These are phyloP conservation scores for Aspergillus pseudoterreus DNA, from an alignment of 2,329 filamentous ascomycete genomes.

Conservation along the genomic window DNA sequence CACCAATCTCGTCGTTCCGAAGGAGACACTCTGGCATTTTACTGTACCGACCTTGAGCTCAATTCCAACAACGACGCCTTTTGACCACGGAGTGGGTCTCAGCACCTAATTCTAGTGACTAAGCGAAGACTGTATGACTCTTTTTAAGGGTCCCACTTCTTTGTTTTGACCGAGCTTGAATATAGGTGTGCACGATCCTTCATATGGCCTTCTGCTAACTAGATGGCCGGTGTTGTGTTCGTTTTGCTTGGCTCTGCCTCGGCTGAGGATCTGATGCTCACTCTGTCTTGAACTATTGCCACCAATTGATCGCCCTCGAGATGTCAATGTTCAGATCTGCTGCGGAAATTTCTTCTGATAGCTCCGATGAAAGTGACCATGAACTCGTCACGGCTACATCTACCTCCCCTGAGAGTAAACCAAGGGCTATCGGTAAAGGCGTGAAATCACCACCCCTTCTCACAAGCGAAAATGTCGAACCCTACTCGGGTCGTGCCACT, in stretches of 20 bases:
- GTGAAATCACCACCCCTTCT: constrained; percentile 2
- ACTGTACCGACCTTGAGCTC: not conserved
- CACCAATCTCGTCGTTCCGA: not conserved
- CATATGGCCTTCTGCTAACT: constrained; percentile 1
- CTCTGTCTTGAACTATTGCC: not conserved
- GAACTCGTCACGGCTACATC: constrained; percentile 7
- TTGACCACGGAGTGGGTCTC: too few relatives aligned
- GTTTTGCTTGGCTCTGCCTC: not conserved
- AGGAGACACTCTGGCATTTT: not conserved
- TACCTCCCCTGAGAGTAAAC: not conserved
- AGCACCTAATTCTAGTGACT: too few relatives aligned
- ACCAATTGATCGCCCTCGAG: constrained; percentile 5
- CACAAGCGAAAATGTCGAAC: constrained; percentile 2
- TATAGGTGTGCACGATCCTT: not conserved
- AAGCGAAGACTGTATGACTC: not conserved
- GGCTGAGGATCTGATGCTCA: not conserved
- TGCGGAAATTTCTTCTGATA: constrained; percentile 34
- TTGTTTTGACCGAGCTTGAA: not conserved
- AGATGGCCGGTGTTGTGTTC: constrained; percentile 2
- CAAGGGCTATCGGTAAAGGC: constrained; percentile 4
- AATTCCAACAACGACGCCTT: too few relatives aligned
- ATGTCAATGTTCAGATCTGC: constrained; percentile 42
- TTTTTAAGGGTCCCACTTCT: not conserved
- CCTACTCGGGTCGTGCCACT: constrained; percentile 4
- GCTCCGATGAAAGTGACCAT: constrained; percentile 22